Evolutionary conservation across 495 filamentous ascomycete genomes (phyloP), one percentile per base, ranked within the genome.

Genomic region (Poronia punctata): DNA sequence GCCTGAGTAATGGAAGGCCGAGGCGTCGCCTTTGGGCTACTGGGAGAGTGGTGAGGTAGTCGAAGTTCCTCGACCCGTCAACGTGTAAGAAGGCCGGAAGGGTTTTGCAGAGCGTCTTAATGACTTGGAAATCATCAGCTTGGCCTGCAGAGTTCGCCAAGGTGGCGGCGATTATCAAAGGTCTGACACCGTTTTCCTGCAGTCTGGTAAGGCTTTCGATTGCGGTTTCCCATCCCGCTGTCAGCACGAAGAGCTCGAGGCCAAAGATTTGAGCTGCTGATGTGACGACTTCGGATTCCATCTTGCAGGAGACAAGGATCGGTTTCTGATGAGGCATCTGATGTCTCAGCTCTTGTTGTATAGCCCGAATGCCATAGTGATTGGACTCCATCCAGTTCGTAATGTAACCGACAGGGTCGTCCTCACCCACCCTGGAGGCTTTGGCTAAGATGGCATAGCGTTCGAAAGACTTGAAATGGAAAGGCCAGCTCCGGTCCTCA

Each of bases 41-140:
- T 18, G 19, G 14, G 3, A 22, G 9, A 10, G 5, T 5, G 4
- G 34, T 36, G n/a, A 36, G 6, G 14, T 22, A 22, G 14, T 36
- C 34, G 14, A 36, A 36, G 19, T 20, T 36, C 19, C 34, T 12
- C 15, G 19, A 36, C 3, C 17, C 34, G n/a, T 36, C 34, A n/a
- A 36, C 18, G 23, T 36, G 34, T 6, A 36, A 18, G 5, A 36
- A 3, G 5, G 23, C 8, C 14, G 18, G 34, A 14, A 36, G 23
- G 2, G 2, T 8, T 5, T 15, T 11, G 8, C 17, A 21, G 17
- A 36, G 18, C 19, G 20, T 12, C 7, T 11, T 9, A 14, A 36
- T 12, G 34, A 22, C 18, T 7, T 5, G 10, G 2, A 36, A 4
- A 36, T 36, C 34, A n/a, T 36, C 34, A 11, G 5, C 8, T 14